Conservation (phyloP, 1,139 yeast genomes). For the Geotrichum aggregatum region DNA sequence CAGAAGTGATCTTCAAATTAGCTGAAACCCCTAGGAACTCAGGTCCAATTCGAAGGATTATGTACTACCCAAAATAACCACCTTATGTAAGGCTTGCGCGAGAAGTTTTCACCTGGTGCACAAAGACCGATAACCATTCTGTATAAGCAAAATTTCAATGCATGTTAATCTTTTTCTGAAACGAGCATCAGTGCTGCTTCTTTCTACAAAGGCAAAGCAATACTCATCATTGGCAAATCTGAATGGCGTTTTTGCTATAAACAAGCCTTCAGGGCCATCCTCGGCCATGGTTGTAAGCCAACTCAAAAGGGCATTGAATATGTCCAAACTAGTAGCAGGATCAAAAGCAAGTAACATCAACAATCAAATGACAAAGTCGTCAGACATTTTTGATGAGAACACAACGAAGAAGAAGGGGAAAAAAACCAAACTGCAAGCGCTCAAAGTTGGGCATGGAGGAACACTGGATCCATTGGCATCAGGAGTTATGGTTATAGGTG, state of each 20-base stretch:
- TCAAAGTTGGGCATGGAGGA: slow-evolving; percentile 97
- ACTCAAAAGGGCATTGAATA: slow-evolving; percentile 59
- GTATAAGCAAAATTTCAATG: too few species aligned
- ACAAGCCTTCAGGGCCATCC: slow-evolving; percentile 82
- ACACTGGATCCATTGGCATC: slow-evolving; percentile 92
- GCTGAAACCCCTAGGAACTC: too few species aligned
- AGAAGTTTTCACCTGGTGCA: too few species aligned
- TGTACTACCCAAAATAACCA: too few species aligned
- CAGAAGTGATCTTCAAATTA: too few species aligned
- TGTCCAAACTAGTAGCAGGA: slow-evolving; percentile 53
- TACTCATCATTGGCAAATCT: not conserved
- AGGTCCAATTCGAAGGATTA: too few species aligned
- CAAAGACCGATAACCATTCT: too few species aligned
- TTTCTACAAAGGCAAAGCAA: too few species aligned
- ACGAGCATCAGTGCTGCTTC: too few species aligned
- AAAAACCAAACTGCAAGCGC: slow-evolving; percentile 47
- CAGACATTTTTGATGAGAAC: slow-evolving; percentile 44
- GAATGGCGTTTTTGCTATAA: slow-evolving; percentile 81
- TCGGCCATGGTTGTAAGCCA: slow-evolving; percentile 68
- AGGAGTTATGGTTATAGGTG: slow-evolving; percentile 87
- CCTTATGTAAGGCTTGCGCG: too few species aligned
- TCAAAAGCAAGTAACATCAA: slow-evolving; percentile 25
- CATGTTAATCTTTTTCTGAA: too few species aligned
- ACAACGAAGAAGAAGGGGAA: too few species aligned
- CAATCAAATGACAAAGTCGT: slow-evolving; percentile 43